These are phyloP conservation scores for Rhizopogon sp. DNA, from an alignment of 768 basidiomycete species.

Conservation along the genomic window DNA sequence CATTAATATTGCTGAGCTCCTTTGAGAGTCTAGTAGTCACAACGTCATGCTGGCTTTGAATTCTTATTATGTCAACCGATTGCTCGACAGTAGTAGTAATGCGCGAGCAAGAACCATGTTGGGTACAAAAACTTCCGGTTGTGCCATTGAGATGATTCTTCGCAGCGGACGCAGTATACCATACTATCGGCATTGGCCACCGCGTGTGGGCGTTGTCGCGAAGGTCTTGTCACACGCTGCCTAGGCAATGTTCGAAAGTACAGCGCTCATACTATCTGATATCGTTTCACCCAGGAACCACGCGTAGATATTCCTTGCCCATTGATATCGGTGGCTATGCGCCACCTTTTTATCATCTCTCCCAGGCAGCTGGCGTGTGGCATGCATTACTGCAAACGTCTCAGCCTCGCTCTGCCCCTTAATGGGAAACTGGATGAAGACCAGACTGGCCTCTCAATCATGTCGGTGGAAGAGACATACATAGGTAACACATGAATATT, in stretches of 20 bases:
- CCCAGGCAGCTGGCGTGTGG: background rate
- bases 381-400: background rate
- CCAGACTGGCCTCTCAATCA: background rate
- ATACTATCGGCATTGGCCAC: background rate
- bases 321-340: background rate
- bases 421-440: background rate
- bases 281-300: too few relatives aligned
- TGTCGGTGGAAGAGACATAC: background rate
- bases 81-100: background rate
- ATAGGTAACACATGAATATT: background rate
- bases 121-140: background rate
- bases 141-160: background rate
- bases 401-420: background rate
- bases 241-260: background rate
- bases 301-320: background rate
- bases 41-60: background rate
- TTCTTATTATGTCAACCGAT: background rate
- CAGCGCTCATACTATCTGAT: too few relatives aligned
- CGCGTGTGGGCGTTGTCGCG: background rate
- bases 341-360: background rate
- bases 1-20: background rate
- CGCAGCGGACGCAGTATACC: background rate
- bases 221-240: background rate
- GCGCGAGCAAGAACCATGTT: background rate
- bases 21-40: background rate